Evolutionary conservation across 2,329 filamentous ascomycete genomes (phyloP).

Genomic region (Phoma sp.): DNA sequence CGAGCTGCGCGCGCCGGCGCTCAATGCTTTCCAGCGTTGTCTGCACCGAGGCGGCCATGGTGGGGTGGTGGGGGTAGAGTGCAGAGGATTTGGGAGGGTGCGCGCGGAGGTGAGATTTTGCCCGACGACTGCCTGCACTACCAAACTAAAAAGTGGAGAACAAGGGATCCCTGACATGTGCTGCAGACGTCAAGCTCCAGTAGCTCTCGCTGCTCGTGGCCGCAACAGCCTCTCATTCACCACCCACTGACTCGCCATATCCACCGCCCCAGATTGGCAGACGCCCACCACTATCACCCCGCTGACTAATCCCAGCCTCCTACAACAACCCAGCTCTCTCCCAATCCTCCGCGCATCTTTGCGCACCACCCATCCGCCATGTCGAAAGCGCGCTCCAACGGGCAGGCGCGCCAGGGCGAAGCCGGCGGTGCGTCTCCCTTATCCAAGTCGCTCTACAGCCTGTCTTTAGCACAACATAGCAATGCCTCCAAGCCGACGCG

Average conservation of each 20-base stretch:
- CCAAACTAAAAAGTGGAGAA: constrained; percentile 6
- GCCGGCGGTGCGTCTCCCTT: constrained; percentile 48
- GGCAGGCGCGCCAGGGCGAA: constrained; percentile 38
- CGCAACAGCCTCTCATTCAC: not conserved
- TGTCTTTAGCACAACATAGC: constrained; percentile 27
- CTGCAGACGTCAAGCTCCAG: not conserved
- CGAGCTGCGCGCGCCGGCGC: constrained; percentile 74
- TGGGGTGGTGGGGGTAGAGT: constrained; percentile 7
- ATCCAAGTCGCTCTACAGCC: constrained; percentile 36
- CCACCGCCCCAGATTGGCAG: not conserved
- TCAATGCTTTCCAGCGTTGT: constrained; percentile 72
- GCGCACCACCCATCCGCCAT: constrained; percentile 26
- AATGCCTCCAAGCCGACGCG: constrained; percentile 13
- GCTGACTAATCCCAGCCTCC: not conserved
- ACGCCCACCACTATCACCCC: not conserved
- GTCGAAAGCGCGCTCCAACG: constrained; percentile 43
- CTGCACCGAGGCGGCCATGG: constrained; percentile 37
- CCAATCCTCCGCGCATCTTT: too few relatives aligned
- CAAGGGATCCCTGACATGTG: constrained; percentile 17
- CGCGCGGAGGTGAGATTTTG: constrained; percentile 6
- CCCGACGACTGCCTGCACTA: constrained; percentile 21
- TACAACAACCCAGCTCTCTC: too few relatives aligned
- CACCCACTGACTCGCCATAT: not conserved
- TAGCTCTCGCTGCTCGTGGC: not conserved
- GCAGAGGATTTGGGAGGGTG: not conserved